Evolutionary conservation across 768 basidiomycete species (phyloP).

Genomic region (Russula emetica): DNA sequence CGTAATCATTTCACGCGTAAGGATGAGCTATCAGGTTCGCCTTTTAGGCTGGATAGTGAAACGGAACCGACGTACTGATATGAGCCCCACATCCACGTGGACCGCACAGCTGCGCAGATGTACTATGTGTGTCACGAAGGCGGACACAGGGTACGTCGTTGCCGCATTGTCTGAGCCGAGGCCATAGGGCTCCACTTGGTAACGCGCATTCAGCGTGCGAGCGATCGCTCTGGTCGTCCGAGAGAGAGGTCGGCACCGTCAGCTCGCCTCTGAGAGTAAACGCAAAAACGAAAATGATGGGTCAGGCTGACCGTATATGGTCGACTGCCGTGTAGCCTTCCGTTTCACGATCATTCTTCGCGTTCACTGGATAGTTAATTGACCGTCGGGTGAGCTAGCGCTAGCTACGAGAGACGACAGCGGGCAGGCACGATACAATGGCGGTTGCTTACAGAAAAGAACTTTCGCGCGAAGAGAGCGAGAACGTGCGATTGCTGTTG

Average conservation of each 20-base stretch:
- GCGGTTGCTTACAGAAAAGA: constrained; percentile 60
- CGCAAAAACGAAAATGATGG: constrained; percentile 14
- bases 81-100: constrained; percentile 52
- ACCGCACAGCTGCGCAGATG: constrained; percentile 65
- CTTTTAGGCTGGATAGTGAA: background rate
- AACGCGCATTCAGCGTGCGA: constrained; percentile 60
- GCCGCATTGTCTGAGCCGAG: constrained; percentile 46
- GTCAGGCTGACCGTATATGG: constrained; percentile 61
- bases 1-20: background rate
- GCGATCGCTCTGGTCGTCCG: constrained; percentile 54
- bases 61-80: constrained; percentile 50
- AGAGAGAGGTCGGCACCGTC: constrained; percentile 20
- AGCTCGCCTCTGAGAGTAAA: constrained; percentile 16
- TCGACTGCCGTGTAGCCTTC: constrained; percentile 77
- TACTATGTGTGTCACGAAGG: constrained; percentile 82
- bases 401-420: constrained; percentile 1
- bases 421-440: constrained; percentile 10
- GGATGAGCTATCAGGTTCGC: background rate
- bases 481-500: constrained; percentile 70
- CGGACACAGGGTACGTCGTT: constrained; percentile 67
- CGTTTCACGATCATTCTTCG: constrained; percentile 86
- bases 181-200: constrained; percentile 50
- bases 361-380: constrained; percentile 57
- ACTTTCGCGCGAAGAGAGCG: constrained; percentile 70
- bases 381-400: background rate